Evolutionary conservation across 257 asterid species (phyloP).

Genomic region (Sherardia arvensis): DNA sequence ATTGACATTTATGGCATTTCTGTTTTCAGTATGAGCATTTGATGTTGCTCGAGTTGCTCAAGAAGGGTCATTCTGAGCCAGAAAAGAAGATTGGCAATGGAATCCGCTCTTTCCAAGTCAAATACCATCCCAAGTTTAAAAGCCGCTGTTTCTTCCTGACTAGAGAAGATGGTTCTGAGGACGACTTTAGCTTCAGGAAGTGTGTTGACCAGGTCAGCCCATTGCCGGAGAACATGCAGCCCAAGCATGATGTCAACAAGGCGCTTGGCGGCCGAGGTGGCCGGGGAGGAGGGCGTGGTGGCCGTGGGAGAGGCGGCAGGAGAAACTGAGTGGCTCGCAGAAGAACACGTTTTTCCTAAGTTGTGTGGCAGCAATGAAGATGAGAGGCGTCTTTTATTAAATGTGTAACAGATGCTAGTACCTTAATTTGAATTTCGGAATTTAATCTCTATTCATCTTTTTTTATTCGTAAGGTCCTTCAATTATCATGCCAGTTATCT

Average conservation of each 20-base stretch:
- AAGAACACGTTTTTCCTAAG: not conserved
- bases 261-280: conserved; percentile 49
- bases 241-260: conserved; percentile 51
- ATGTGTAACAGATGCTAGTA: not conserved
- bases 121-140: conserved; percentile 65
- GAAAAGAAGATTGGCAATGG: conserved; percentile 76
- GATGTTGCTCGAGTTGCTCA: conserved; percentile 59
- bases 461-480: no score
- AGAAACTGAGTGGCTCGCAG: conserved; percentile 12
- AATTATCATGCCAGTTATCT: no score
- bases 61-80: conserved; percentile 83
- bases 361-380: not conserved
- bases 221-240: conserved; percentile 74
- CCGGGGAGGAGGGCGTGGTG: conserved; percentile 44
- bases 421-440: not conserved
- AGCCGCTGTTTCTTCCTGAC: conserved; percentile 83
- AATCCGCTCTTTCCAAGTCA: conserved; percentile 58
- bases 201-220: conserved; percentile 77
- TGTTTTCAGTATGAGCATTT: conserved; percentile 57
- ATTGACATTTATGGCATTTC: not conserved
- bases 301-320: conserved; percentile 49
- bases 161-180: conserved; percentile 71
- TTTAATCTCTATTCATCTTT: not conserved
- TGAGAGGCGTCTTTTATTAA: not conserved
- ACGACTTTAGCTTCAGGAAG: conserved; percentile 93